Percentiles rank a stretch among this genome's conserved stretches.
phyloP scores from a whole-genome alignment of 2,329 filamentous ascomycete species.

The Pestalotiopsis sp. region DNA sequence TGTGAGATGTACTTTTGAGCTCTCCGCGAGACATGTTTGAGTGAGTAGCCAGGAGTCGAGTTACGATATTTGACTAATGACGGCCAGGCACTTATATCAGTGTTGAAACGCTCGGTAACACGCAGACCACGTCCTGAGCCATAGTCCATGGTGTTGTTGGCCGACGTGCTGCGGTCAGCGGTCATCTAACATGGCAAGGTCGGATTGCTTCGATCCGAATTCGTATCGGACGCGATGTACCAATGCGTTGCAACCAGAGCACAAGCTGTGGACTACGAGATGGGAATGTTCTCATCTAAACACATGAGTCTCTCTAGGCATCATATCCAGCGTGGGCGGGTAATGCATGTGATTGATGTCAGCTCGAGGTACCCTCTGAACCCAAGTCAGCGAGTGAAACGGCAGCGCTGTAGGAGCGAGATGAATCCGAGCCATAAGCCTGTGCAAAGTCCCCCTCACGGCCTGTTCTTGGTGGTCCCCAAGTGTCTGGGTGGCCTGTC shows the following conservation, averaged over 20 bases:
- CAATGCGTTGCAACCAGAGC: too few relatives aligned
- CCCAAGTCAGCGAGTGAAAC: too few relatives aligned
- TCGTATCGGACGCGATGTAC: too few relatives aligned
- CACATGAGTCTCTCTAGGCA: too few relatives aligned
- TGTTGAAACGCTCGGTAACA: neutral
- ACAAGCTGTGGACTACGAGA: too few relatives aligned
- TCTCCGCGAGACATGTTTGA: neutral
- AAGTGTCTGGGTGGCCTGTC: neutral
- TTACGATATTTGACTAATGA: neutral
- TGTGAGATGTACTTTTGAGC: neutral
- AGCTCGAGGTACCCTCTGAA: too few relatives aligned
- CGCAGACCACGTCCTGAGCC: neutral
- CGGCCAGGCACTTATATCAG: neutral
- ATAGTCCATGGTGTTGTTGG: neutral
- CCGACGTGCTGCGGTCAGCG: neutral
- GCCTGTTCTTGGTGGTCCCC: neutral
- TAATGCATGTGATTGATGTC: too few relatives aligned
- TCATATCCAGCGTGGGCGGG: too few relatives aligned
- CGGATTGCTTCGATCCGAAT: too few relatives aligned
- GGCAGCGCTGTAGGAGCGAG: too few relatives aligned
- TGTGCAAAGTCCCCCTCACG: neutral
- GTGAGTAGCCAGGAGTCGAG: neutral
- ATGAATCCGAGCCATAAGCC: too few relatives aligned
- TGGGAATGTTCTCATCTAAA: too few relatives aligned
- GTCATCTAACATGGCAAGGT: neutral